Evolutionary conservation across 1,284 basidiomycete species (phyloP).

Genomic region (Puccinia polysora): DNA sequence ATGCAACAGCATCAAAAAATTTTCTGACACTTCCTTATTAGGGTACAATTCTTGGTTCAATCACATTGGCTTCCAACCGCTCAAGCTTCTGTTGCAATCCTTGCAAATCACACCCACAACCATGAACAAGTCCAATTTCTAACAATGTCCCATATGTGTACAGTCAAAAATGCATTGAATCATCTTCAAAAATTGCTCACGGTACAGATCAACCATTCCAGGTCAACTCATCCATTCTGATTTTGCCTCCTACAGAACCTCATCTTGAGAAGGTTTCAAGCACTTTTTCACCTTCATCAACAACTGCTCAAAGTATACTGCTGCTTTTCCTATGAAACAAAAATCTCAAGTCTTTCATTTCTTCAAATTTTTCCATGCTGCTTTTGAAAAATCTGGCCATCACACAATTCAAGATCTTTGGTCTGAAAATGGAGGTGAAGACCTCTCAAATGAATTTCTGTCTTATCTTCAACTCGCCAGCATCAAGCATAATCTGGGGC

Average conservation of each 20-base stretch:
- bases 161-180: background rate
- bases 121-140: background rate
- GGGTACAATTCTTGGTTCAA: background rate
- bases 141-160: background rate
- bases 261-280: background rate
- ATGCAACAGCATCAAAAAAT: background rate
- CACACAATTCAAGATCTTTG: slow-evolving; percentile 51
- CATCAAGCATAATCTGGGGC: slow-evolving; percentile 51
- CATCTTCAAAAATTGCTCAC: background rate
- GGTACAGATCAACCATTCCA: background rate
- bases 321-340: background rate
- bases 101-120: background rate
- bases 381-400: slow-evolving; percentile 47
- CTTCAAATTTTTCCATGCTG: slow-evolving; percentile 52
- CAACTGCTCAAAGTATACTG: background rate
- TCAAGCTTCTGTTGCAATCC: background rate
- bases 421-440: slow-evolving; percentile 54
- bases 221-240: slow-evolving; percentile 19
- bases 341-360: slow-evolving; percentile 31
- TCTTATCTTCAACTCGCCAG: slow-evolving; percentile 50
- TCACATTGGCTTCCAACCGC: slow-evolving; percentile 1
- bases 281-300: background rate
- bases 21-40: background rate
- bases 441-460: slow-evolving; percentile 48
- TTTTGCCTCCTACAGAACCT: background rate